Conservation (phyloP, 768 basidiomycete genomes). For the Lactifluus subvellereus region DNA sequence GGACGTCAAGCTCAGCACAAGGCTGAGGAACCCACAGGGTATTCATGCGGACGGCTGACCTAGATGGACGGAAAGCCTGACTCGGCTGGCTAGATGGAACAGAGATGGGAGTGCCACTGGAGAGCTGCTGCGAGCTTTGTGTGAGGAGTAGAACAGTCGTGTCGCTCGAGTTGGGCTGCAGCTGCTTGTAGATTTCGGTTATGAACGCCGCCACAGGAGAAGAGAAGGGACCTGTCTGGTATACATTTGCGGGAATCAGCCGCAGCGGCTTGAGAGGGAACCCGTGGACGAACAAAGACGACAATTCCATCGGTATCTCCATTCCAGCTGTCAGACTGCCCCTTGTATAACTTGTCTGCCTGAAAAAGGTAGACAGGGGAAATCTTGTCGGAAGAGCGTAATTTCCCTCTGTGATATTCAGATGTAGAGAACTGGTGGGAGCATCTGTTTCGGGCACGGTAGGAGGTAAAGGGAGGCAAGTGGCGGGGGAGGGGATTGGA, state of each 20-base stretch:
- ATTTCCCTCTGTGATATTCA: slow-evolving; percentile 7
- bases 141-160: slow-evolving; percentile 14
- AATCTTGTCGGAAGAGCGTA: slow-evolving; percentile 11
- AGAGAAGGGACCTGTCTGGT: slow-evolving; percentile 29
- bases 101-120: not conserved
- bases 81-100: slow-evolving; percentile 11
- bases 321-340: slow-evolving; percentile 22
- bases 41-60: slow-evolving; percentile 19
- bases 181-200: slow-evolving; percentile 24
- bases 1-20: slow-evolving; percentile 18
- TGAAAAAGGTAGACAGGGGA: slow-evolving; percentile 21
- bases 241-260: not conserved
- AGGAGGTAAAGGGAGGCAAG: not conserved
- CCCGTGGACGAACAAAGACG: slow-evolving; percentile 20
- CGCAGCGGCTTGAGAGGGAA: not conserved
- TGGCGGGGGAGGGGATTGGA: not conserved
- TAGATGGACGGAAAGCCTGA: not conserved
- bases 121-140: slow-evolving; percentile 22
- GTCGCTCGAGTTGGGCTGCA: slow-evolving; percentile 19
- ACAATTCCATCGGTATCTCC: slow-evolving; percentile 24
- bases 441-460: not conserved
- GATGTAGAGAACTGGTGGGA: not conserved
- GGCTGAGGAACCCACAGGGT: slow-evolving; percentile 21
- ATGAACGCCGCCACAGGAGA: slow-evolving; percentile 27
- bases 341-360: slow-evolving; percentile 19